Evolutionary conservation across 345 rosid species (phyloP).

Genomic region (Rhodamnia argentea): DNA sequence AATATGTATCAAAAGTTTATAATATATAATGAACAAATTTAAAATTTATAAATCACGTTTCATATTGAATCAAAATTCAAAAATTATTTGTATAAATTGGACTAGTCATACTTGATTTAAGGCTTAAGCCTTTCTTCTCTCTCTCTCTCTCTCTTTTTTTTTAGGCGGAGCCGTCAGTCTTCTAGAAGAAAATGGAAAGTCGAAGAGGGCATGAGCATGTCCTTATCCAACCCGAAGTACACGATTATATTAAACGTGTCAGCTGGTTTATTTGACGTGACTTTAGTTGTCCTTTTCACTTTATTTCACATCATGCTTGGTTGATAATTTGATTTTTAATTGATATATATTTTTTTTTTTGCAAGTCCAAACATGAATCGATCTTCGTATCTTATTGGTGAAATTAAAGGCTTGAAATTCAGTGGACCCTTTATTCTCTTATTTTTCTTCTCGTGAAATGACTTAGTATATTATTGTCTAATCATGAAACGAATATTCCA

Average conservation of each 20-base stretch:
- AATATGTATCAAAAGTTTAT: too few relatives aligned
- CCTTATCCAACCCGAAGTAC: neutral
- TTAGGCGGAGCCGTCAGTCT: neutral
- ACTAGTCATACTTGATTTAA: neutral
- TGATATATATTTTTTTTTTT: too few relatives aligned
- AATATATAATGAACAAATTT: too few relatives aligned
- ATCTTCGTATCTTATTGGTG: neutral
- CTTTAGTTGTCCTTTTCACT: neutral
- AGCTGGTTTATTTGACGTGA: neutral
- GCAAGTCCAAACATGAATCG: neutral
- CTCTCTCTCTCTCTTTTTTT: too few relatives aligned
- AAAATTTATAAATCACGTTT: too few relatives aligned
- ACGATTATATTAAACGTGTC: neutral
- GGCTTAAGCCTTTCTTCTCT: too few relatives aligned
- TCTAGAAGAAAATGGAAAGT: too few relatives aligned
- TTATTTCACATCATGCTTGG: neutral
- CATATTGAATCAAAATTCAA: too few relatives aligned
- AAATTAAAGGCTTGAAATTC: neutral
- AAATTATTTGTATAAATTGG: neutral
- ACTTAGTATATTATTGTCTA: too few relatives aligned
- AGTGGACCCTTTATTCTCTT: neutral
- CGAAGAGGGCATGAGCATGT: neutral
- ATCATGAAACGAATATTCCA: too few relatives aligned
- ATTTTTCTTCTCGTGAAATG: neutral
- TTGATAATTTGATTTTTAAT: too few relatives aligned